Evolutionary conservation across 2,329 filamentous ascomycete genomes (phyloP), one percentile per base, ranked within the genome.

Genomic region (Pseudogymnoascus sp.): DNA sequence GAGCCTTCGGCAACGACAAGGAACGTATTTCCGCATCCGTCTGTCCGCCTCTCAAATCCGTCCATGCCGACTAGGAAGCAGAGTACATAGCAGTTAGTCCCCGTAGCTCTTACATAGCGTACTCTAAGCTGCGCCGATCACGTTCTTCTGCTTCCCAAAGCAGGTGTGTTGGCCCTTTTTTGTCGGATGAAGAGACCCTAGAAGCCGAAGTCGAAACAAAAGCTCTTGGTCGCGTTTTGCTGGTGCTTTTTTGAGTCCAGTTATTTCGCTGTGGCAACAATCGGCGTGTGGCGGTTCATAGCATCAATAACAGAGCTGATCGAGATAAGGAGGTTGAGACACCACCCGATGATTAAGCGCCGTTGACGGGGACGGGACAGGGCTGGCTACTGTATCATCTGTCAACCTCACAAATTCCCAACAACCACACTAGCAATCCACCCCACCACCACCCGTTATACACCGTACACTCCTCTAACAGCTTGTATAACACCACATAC

Each of bases 261-360:
- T 19, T 33, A 55, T 41, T 55, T 55, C 45, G 8, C 45, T 33
- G 16, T 55, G 45, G 45, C 45, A 55, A 55, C 45, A 33, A 55
- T 55, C 45, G 26, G 45, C 26, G 43, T 52, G 45, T 55, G 45
- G 45, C 45, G 45, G 29, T 6, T n/a, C n/a, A 33, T 33, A 33
- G 45, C 26, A 29, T 29, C 26, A 26, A 29, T 11, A 33, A 8
- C 6, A 14, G 45, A 11, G 26, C 33, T 19, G 26, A 55, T 55
- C 26, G 26, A 33, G 45, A 55, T 55, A 55, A 52, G 45, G 45
- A 55, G 45, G 11, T 55, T 55, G 45, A 55, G 45, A 55, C 45
- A 55, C 26, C 14, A 2, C 26, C 26, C 45, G 45, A 55, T 55
- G 45, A 55, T 55, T 55, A 55, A 55, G 45, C 45, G 45, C 26